These are phyloP conservation scores for Agrocybe chaxingu DNA, from an alignment of 768 basidiomycete genomes.

Conservation along the genomic window DNA sequence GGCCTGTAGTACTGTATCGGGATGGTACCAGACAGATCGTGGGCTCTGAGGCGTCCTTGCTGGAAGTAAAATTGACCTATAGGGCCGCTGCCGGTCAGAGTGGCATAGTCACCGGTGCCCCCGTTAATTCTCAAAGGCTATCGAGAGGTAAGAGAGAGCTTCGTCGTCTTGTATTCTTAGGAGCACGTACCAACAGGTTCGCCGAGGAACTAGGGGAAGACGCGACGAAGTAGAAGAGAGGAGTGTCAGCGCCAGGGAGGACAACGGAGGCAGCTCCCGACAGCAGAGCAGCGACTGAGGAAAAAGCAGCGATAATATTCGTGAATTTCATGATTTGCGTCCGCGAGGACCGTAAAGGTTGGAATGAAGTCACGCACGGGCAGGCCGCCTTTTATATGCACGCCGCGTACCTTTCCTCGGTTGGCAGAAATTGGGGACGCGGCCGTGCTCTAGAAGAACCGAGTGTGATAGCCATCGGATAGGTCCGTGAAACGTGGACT, in stretches of 20 bases:
- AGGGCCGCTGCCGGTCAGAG: conserved; percentile 19
- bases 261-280: not conserved
- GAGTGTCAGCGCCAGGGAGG: conserved; percentile 23
- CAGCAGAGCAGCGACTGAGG: no score
- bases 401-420: no score
- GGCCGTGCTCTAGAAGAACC: no score
- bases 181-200: conserved; percentile 21
- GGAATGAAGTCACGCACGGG: no score
- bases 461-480: no score
- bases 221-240: conserved; percentile 25
- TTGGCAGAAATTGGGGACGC: no score
- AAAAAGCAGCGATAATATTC: no score
- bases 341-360: no score
- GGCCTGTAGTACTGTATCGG: conserved; percentile 6
- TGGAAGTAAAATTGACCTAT: conserved; percentile 24
- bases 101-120: conserved; percentile 12
- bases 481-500: no score
- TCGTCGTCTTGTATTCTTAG: not conserved
- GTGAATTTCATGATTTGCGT: no score
- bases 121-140: conserved; percentile 18
- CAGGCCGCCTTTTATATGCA: no score
- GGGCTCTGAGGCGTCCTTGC: conserved; percentile 17
- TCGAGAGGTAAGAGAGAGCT: not conserved
- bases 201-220: conserved; percentile 12
- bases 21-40: conserved; percentile 9